These are phyloP conservation scores for Mallotus repandus DNA, from an alignment of 441 rosid species.

Conservation along the genomic window DNA sequence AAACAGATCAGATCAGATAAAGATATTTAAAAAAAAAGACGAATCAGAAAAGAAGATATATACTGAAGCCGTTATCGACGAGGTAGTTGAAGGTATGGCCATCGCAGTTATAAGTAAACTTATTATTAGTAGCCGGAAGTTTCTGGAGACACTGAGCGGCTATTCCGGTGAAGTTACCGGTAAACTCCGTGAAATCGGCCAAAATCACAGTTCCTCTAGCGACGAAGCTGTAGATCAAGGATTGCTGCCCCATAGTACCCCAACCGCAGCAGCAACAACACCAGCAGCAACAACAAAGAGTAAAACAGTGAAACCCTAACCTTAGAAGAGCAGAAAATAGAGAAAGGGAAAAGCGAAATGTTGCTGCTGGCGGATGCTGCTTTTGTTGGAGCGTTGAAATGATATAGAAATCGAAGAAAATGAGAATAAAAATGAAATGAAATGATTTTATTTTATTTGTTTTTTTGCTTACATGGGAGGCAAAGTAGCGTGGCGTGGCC, in stretches of 20 bases:
- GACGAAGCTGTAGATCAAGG: constrained; percentile 76
- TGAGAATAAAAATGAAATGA: background rate
- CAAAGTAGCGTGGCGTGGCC: constrained; percentile 25
- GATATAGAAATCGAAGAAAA: constrained; percentile 7
- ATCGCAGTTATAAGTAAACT: constrained; percentile 86
- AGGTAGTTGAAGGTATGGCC: constrained; percentile 61
- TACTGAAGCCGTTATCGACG: constrained; percentile 92
- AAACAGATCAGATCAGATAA: constrained; percentile 22
- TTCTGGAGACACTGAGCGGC: constrained; percentile 67
- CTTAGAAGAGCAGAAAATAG: background rate
- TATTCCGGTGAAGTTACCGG: constrained; percentile 64
- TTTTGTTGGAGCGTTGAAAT: constrained; percentile 12
- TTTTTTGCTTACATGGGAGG: constrained; percentile 31
- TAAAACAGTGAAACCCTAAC: constrained; percentile 12
- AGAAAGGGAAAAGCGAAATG: constrained; percentile 8
- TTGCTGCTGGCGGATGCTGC: background rate
- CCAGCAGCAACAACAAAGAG: background rate
- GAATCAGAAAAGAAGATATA: constrained; percentile 20
- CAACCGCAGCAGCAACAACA: background rate
- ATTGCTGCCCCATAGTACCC: constrained; percentile 59
- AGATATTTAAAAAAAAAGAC: background rate
- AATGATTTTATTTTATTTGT: constrained; percentile 20
- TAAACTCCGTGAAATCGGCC: constrained; percentile 72
- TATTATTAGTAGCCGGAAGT: constrained; percentile 81
- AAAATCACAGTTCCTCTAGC: constrained; percentile 67